These are phyloP conservation scores for Umbelopsis ramanniana DNA, from an alignment of 192 early-diverging fungal genomes.

Conservation along the genomic window DNA sequence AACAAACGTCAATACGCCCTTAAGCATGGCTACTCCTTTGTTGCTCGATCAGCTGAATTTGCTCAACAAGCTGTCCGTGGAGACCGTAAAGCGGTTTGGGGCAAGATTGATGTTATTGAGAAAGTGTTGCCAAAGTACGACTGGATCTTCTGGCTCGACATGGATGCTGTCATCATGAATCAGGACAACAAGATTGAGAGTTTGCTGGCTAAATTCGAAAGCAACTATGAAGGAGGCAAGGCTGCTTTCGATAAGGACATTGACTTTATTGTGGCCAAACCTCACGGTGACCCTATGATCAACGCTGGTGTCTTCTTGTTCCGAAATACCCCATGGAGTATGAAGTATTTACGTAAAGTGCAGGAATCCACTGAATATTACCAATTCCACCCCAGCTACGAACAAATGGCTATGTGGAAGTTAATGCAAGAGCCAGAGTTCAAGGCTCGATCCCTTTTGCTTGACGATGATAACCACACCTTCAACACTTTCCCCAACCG, in stretches of 20 bases:
- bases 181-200: slow-evolving; percentile 43
- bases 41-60: slow-evolving; percentile 60
- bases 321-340: slow-evolving; percentile 59
- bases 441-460: slow-evolving; percentile 40
- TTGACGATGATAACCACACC: slow-evolving; percentile 55
- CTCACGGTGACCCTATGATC: slow-evolving; percentile 52
- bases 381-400: slow-evolving; percentile 41
- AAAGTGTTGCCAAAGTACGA: slow-evolving; percentile 62
- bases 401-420: slow-evolving; percentile 65
- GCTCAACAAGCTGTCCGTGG: slow-evolving; percentile 47
- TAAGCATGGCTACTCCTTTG: slow-evolving; percentile 57
- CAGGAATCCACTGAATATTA: slow-evolving; percentile 48
- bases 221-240: slow-evolving; percentile 26
- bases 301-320: slow-evolving; percentile 65
- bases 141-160: slow-evolving; percentile 68
- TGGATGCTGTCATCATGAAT: slow-evolving; percentile 62
- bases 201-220: slow-evolving; percentile 44
- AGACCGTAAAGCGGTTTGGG: slow-evolving; percentile 61
- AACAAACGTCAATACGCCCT: slow-evolving; percentile 60
- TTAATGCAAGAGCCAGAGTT: slow-evolving; percentile 46
- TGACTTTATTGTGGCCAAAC: slow-evolving; percentile 54
- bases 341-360: slow-evolving; percentile 48
- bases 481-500: slow-evolving; percentile 62
- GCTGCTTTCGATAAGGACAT: slow-evolving; percentile 40
- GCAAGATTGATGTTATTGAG: slow-evolving; percentile 59